Conservation (phyloP, 176 grass and related monocot genomes). For the Triticum dicoccoides region DNA sequence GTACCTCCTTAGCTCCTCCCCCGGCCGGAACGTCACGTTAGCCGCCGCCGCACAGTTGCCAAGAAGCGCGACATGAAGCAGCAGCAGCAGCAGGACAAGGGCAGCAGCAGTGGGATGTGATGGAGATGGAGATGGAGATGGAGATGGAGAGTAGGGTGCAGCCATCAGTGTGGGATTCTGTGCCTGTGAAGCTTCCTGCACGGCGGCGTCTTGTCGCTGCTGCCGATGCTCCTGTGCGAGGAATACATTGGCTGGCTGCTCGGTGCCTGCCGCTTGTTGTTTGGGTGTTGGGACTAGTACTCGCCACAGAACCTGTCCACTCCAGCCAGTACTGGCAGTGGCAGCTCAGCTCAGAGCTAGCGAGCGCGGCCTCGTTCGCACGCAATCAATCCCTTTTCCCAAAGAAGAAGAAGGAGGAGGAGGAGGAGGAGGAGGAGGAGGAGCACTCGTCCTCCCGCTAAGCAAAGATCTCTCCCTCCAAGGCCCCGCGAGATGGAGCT, state of each 20-base stretch:
- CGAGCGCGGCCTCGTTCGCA: neutral
- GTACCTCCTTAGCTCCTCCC: constrained; percentile 60
- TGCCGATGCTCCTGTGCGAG: constrained; percentile 7
- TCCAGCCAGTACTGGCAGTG: neutral
- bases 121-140: neutral
- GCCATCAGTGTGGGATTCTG: constrained; percentile 37
- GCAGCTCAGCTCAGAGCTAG: neutral
- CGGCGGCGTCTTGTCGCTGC: constrained; percentile 11
- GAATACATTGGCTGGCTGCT: constrained; percentile 49
- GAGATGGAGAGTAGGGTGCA: neutral
- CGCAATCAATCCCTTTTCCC: constrained; percentile 13
- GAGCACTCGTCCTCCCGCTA: constrained; percentile 52
- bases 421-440: neutral
- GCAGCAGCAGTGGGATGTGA: neutral
- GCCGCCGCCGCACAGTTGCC: neutral
- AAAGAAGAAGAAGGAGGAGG: neutral
- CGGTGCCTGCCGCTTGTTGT: neutral
- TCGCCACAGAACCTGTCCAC: neutral
- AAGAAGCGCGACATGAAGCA: constrained; percentile 11
- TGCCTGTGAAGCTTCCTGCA: constrained; percentile 10
- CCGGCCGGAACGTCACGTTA: constrained; percentile 65
- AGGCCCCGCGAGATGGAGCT: constrained; percentile 19
- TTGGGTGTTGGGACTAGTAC: neutral
- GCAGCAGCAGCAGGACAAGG: constrained; percentile 1
- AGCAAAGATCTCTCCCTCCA: constrained; percentile 68